These are phyloP conservation scores for Ustilago sp. DNA, from an alignment of 1,284 basidiomycete genomes.

Conservation along the genomic window DNA sequence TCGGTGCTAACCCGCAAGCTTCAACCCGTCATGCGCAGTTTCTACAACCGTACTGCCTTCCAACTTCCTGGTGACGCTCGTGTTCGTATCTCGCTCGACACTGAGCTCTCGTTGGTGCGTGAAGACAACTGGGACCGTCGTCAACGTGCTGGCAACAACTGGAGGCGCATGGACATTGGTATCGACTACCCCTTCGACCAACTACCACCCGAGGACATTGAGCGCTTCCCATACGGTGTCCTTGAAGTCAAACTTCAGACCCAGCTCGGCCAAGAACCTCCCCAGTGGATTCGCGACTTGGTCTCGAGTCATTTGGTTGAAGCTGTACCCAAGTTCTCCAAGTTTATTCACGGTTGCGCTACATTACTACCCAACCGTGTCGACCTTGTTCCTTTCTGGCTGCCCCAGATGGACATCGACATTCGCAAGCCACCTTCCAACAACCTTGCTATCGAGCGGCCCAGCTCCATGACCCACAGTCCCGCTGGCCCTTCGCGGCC, in stretches of 20 bases:
- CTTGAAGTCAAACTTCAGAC: slow-evolving; percentile 98
- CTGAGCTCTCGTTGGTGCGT: slow-evolving; percentile 90
- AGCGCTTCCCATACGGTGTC: slow-evolving; percentile 95
- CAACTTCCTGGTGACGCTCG: slow-evolving; percentile 97
- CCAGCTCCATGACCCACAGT: slow-evolving; percentile 39
- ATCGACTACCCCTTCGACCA: slow-evolving; percentile 91
- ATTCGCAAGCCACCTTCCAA: slow-evolving; percentile 57
- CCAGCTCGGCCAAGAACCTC: slow-evolving; percentile 94
- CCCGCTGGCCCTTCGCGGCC: slow-evolving; percentile 54
- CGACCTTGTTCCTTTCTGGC: slow-evolving; percentile 98
- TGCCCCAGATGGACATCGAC: slow-evolving; percentile 84
- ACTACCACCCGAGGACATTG: slow-evolving; percentile 77
- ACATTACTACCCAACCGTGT: slow-evolving; percentile 92
- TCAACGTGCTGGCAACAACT: slow-evolving; percentile 84
- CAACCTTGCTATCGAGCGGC: slow-evolving; percentile 64
- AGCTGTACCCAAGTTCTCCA: slow-evolving; percentile 75
- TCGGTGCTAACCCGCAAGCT: slow-evolving; percentile 85
- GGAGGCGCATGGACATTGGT: slow-evolving; percentile 93
- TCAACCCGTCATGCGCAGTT: slow-evolving; percentile 89
- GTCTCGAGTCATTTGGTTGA: slow-evolving; percentile 87
- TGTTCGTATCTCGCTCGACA: slow-evolving; percentile 97
- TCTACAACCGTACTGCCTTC: slow-evolving; percentile 99
- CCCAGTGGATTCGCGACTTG: slow-evolving; percentile 94
- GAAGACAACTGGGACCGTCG: slow-evolving; percentile 97
- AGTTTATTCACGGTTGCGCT: slow-evolving; percentile 98